Base-by-base conservation (phyloP, 805 yeast species). In the Kodamaea fukazawae region DNA sequence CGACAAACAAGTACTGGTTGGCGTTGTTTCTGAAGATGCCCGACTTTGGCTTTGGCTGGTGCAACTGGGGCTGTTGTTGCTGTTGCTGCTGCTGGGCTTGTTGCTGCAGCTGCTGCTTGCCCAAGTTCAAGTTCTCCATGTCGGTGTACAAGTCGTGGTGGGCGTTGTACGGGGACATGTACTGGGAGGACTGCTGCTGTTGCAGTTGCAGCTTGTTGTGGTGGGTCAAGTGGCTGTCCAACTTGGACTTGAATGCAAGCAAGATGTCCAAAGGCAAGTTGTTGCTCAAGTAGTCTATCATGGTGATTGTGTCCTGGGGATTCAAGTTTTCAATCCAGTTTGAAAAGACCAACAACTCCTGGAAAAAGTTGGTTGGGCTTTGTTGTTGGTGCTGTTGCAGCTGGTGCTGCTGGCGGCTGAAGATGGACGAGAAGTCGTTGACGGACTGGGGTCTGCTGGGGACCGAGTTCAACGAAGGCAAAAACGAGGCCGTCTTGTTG, bases 251-350 rank as follows among this genome's bases (percentile, higher is more conserved):
- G 40, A 79, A 73, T 36, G 76, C 66, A 26, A 69, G 61, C 45
- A 78, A 56, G 11, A 74, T 71, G 46, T 79, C 83, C 40, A 74
- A 71, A 7, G 78, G 73, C 47, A 79, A 58, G 42, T 65, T 64
- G 34, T 70, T 61, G 43, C 80, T 63, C 55, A 79, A 58, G 52
- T 76, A 73, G 49, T 78, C 83, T 43, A 78, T 66, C 58, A 77
- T 73, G 36, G 74, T 62, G 41, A 73, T 63, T 47, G 68, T 76
- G 45, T 79, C 82, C 33, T 67, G 69, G n/a, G 75, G 68, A 34
- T 63, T 66, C 55, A 79, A 63, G 46, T 63, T 65, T 38, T 69
- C 69, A 44, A 76, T 62, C 81, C 81, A 77, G 44, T 62, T 64
- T 46, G 75, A 67, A 46, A 75, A 63, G 45, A 69, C 70, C 40